These are phyloP conservation scores for Vitis riparia DNA, from an alignment of 164 flowering plant species.

Conservation along the genomic window DNA sequence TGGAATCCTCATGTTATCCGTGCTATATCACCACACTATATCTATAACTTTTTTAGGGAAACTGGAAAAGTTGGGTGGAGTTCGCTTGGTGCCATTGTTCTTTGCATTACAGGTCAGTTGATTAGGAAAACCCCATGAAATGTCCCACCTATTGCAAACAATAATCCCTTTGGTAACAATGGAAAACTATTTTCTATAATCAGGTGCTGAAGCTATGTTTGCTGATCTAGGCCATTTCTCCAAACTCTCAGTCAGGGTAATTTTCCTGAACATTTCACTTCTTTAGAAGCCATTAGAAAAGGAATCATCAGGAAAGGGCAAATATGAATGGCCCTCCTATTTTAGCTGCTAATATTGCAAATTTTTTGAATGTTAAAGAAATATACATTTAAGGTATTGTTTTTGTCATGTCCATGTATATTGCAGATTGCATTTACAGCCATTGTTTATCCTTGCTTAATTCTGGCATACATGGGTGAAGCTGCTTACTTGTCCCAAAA, in stretches of 20 bases:
- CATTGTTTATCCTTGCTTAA: background rate
- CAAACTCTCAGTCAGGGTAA: constrained; percentile 51
- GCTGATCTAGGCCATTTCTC: constrained; percentile 83
- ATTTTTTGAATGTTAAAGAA: too few relatives aligned
- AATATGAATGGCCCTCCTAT: too few relatives aligned
- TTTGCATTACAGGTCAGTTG: constrained; percentile 59
- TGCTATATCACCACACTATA: constrained; percentile 60
- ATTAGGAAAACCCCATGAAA: background rate
- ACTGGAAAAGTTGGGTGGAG: constrained; percentile 55
- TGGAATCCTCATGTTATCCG: constrained; percentile 47
- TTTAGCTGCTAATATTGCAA: too few relatives aligned
- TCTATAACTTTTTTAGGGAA: constrained; percentile 40
- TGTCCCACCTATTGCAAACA: background rate
- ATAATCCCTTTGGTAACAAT: background rate
- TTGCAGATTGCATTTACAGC: background rate
- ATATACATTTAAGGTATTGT: too few relatives aligned
- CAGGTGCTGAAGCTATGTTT: constrained; percentile 87
- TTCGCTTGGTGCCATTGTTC: constrained; percentile 60
- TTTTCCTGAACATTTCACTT: too few relatives aligned
- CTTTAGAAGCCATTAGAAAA: too few relatives aligned
- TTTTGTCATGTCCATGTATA: background rate
- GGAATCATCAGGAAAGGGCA: too few relatives aligned
- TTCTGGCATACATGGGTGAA: constrained; percentile 1
- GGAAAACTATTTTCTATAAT: background rate
- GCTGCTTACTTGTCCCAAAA: background rate